Conservation (phyloP, 164 flowering plant species). For the Aristolochia californica region DNA sequence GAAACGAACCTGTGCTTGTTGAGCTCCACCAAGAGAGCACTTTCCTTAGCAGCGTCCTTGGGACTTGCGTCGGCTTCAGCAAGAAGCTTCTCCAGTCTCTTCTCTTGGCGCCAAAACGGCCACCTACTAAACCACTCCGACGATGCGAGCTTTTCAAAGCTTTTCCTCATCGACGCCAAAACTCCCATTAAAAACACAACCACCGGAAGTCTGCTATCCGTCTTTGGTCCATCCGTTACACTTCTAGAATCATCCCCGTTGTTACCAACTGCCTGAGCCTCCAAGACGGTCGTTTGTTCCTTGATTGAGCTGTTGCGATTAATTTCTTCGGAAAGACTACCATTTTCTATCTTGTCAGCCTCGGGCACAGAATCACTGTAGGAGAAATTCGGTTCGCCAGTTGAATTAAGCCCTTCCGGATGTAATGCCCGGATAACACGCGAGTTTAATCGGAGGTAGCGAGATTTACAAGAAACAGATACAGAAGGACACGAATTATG, state of each 20-base stretch:
- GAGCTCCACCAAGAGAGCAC: constrained; percentile 64
- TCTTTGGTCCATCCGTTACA: constrained; percentile 1
- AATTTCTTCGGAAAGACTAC: constrained; percentile 8
- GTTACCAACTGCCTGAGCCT: constrained; percentile 1
- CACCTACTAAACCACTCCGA: constrained; percentile 63
- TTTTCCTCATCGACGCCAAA: constrained; percentile 29
- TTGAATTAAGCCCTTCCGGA: constrained; percentile 9
- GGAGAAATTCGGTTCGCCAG: background rate
- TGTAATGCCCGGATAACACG: constrained; percentile 7
- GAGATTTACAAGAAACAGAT: background rate
- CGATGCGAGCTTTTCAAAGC: constrained; percentile 29
- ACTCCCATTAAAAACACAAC: constrained; percentile 54
- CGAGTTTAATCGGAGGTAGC: background rate
- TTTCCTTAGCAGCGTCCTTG: constrained; percentile 54
- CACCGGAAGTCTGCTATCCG: constrained; percentile 26
- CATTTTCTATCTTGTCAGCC: background rate
- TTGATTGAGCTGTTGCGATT: constrained; percentile 1
- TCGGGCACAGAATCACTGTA: constrained; percentile 9
- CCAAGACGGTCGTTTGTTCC: constrained; percentile 3
- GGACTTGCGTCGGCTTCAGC: constrained; percentile 87
- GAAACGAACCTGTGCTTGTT: constrained; percentile 66
- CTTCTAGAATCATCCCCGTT: constrained; percentile 12
- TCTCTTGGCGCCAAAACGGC: constrained; percentile 84
- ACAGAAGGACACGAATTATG: background rate
- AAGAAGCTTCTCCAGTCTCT: constrained; percentile 50